phyloP scores from a whole-genome alignment of 164 flowering plant genomes.

The Stephania japonica region DNA sequence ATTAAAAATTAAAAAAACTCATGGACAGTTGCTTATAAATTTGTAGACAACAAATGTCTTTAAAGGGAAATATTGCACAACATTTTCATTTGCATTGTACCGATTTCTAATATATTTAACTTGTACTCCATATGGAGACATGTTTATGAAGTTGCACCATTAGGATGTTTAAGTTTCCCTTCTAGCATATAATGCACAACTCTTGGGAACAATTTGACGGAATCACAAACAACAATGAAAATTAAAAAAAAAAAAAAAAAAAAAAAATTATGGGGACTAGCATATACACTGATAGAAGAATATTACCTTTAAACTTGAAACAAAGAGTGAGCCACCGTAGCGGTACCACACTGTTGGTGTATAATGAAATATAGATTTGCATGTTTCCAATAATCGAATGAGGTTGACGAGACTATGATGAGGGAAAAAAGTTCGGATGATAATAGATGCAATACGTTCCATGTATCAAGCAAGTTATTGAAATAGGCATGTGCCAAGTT shows the following conservation, averaged over 20 bases:
- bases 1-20: too few relatives aligned
- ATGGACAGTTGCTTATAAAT: too few relatives aligned
- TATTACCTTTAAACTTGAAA: constrained; percentile 74
- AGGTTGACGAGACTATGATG: neutral
- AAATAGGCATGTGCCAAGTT: neutral
- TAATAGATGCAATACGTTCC: neutral
- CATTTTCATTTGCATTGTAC: too few relatives aligned
- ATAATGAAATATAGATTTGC: constrained; percentile 82
- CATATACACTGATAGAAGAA: neutral
- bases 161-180: too few relatives aligned
- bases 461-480: neutral
- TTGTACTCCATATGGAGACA: neutral
- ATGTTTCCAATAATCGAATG: constrained; percentile 2
- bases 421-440: neutral
- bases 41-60: too few relatives aligned
- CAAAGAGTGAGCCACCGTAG: constrained; percentile 43
- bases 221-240: neutral
- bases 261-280: neutral
- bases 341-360: constrained; percentile 48
- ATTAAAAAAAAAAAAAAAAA: too few relatives aligned
- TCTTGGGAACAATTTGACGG: too few relatives aligned
- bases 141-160: neutral
- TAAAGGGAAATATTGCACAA: too few relatives aligned
- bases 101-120: neutral
- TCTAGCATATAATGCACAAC: too few relatives aligned